Evolutionary conservation across 106 monocot genomes (phyloP), one percentile per base, ranked within the genome.

Genomic region (Dendrobium chrysotoxum): DNA sequence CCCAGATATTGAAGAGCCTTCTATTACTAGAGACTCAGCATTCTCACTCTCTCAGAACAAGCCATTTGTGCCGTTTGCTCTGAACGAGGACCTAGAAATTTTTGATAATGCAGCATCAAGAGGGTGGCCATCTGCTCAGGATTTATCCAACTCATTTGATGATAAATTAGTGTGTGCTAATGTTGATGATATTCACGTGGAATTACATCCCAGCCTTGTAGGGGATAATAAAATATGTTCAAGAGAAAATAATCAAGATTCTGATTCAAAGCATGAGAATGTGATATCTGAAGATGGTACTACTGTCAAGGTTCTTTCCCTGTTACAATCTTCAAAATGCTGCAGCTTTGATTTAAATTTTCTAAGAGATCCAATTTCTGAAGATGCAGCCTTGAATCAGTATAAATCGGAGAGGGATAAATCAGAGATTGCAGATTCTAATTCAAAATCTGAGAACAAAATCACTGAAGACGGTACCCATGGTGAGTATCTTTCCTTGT

Each of bases 201-300:
- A 35, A 35, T 35, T 35, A 35, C 35, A 35, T 35, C 35, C 35
- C 35, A 35, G 35, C 35, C 35, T 35, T 35, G 35, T 2, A 35
- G 35, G 35, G 35, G 3, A 35, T 35, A 35, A 35, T 0, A 26
- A 53, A 57, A 5, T 73, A 76, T 79, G 10, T 75, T 82, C 79
- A 40, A 54, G 68, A 75, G 78, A 76, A 80, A 82, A 70, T 58
- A 53, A 84, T 84, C 76, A 85, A 78, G 57, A 76, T 79, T 66
- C 38, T 40, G 15, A 23, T 80, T 67, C 82, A 77, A 75, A 74
- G 28, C 47, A 46, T 76, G 47, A 13, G 23, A 47, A 76, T 76
- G 41, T 75, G 21, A n/a, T 42, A 6, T 47, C 38, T 26, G 47
- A 26, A 25, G 47, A 76, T 3, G 47, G 13, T 40, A 47, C 11